Conservation (phyloP, 345 rosid genomes). For the Linum tenue region DNA sequence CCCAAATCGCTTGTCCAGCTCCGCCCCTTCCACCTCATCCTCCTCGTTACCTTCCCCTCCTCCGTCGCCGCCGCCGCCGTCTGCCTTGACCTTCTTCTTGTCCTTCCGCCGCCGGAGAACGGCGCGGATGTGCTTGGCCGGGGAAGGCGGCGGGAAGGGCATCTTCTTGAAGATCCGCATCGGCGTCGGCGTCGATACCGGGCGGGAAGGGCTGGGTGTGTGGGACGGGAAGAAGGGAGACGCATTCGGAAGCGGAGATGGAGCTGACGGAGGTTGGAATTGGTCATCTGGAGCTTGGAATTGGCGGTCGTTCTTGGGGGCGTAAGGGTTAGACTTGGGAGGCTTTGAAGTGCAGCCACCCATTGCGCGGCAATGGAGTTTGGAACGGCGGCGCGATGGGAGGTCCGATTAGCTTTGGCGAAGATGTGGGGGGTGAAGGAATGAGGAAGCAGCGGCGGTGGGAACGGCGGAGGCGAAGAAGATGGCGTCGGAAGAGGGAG, state of each 20-base stretch:
- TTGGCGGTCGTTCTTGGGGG: constrained; percentile 13
- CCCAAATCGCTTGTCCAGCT: constrained; percentile 84
- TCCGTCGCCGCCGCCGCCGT: neutral
- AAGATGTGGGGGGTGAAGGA: no score
- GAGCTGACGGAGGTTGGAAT: neutral
- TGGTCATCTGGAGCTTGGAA: constrained; percentile 10
- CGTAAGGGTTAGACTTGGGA: constrained; percentile 23
- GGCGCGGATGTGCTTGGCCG: constrained; percentile 81
- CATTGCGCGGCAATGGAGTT: constrained; percentile 27
- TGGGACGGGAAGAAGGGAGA: constrained; percentile 81
- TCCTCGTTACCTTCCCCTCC: constrained; percentile 35
- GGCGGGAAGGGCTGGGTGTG: constrained; percentile 83
- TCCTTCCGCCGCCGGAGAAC: constrained; percentile 49
- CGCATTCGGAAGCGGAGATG: constrained; percentile 17
- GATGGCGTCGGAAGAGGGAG: no score
- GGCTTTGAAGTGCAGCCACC: constrained; percentile 72
- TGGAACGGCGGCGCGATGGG: no score
- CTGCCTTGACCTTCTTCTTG: constrained; percentile 35
- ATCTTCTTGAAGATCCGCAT: constrained; percentile 44
- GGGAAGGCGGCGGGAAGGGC: constrained; percentile 75
- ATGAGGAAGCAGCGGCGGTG: no score
- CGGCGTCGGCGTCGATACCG: constrained; percentile 68
- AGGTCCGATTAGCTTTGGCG: no score
- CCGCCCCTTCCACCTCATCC: constrained; percentile 33
- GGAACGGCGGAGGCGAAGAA: neutral